Conservation (phyloP, 495 filamentous ascomycete genomes). For the Tuber borchii region DNA sequence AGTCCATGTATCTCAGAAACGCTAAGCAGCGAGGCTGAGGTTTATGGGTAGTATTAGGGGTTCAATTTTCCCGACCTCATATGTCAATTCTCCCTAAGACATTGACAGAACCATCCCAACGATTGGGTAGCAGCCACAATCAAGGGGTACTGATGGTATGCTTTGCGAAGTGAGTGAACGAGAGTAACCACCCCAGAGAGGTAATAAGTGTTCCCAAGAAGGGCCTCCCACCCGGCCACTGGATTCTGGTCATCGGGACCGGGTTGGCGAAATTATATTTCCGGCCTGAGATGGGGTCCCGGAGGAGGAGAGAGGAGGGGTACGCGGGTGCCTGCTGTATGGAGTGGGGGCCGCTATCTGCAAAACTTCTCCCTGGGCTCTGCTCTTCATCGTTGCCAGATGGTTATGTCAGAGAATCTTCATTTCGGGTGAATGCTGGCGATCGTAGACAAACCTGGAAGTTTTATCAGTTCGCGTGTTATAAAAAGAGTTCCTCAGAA, state of each 20-base stretch:
- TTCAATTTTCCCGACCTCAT: conserved; percentile 42
- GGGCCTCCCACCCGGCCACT: conserved; percentile 44
- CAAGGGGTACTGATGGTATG: conserved; percentile 47
- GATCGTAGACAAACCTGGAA: no score
- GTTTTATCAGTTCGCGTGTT: no score
- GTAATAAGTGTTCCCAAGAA: conserved; percentile 51
- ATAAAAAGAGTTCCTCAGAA: no score
- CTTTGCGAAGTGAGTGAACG: conserved; percentile 47
- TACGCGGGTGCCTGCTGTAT: no score
- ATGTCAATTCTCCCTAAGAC: conserved; percentile 43
- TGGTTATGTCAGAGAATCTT: no score
- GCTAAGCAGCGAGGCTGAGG: conserved; percentile 44
- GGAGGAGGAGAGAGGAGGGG: not conserved
- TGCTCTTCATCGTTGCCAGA: no score
- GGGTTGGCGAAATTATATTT: not conserved
- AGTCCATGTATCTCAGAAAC: conserved; percentile 54
- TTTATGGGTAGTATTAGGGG: conserved; percentile 41
- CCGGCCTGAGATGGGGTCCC: not conserved
- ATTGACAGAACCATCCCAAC: conserved; percentile 38
- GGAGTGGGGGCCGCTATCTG: no score
- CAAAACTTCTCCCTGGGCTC: no score
- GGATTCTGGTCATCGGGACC: not conserved
- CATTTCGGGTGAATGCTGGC: no score
- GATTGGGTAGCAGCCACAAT: conserved; percentile 48
- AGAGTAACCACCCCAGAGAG: conserved; percentile 51